Base-by-base conservation (phyloP, 2,329 filamentous ascomycete species). In the Apiospora saccharicola region DNA sequence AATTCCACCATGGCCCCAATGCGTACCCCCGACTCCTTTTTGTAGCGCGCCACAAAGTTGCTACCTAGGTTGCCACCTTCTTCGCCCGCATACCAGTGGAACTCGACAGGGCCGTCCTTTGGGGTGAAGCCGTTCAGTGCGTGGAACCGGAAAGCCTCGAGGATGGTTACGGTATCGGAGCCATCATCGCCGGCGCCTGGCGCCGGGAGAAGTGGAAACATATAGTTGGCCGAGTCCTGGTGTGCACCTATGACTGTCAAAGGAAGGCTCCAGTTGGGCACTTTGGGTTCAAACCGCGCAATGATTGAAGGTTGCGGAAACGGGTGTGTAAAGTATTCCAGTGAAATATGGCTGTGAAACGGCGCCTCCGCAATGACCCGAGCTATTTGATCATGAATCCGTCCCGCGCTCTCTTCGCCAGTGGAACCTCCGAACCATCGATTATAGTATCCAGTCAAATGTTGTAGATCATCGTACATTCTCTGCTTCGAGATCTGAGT, bases 141-240 rank as follows among this genome's bases (percentile, higher is more conserved):
- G 75, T 94, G 84, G 70, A 92, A 90, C 43, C 91, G 87, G 74
- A 94, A 85, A 1, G 91, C 90, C 80, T 94, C 92, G 13, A 94
- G 86, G 73, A 94, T 94, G 12, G 91, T 94, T 49, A 94, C 91
- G 0, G 92, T 92, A 64, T 91, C 91, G 73, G 90, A 91, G 68
- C 91, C 90, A 78, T 94, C 92, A 74, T 94, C 92, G 75, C 94
- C 92, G 19, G 92, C 92, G 64, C 92, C 92, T 0, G 92, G 92
- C 0, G 92, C 92, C 26, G 90, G 89, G 22, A 94, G 86, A 57
- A 93, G 83, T 0, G 92, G 92, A 61, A 93, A 85, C 77, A 92
- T 90, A 72, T 93, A 85, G 79, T 94, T 94, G 80, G 93, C 92
- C 78, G 90, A 93, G 80, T 94, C 92, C 77, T 93, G 91, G 79